Evolutionary conservation across 2,329 filamentous ascomycete genomes (phyloP), one percentile per base, ranked within the genome.

Genomic region (Colletotrichum neosansevieriae): DNA sequence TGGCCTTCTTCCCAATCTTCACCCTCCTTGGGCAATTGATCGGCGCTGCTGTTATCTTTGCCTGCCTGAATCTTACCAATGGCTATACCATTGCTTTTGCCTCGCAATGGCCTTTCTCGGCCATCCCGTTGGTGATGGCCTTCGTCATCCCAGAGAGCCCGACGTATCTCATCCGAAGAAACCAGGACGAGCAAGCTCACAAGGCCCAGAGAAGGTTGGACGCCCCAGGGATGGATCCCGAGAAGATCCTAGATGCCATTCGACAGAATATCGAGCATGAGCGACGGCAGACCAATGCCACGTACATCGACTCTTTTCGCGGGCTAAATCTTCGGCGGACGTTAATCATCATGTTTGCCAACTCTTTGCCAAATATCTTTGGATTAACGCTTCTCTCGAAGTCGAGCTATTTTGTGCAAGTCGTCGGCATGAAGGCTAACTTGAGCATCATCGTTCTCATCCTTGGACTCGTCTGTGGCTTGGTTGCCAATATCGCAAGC

Each of bases 111-210:
- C 75, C 79, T 0, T 83, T 81, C 69, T 80, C 81, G 0, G 75
- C 78, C 6, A 68, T 84, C 1, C 80, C 83, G 0, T 74, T 86
- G 13, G 3, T 81, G 17, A 73, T 84, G 15, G 77, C 83, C 0
- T 72, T 83, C 36, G 45, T 83, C 50, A 78, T 87, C 38, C 85
- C 85, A 0, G 85, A 88, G 69, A 84, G 81, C 12, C 86, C 86
- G 0, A 78, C 83, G 0, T 86, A 81, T 67, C 75, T 86, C 2
- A 74, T 88, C 1, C 79, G 83, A 3, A 82, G 79, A 59, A 76
- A 76, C 4, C 74, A 74, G 6, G 73, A 80, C 11, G 75, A 76
- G 1, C 73, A 83, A 53, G 82, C 84, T 1, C 74, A 84, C 67
- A 75, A 77, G 65, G 80, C 84, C 13, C 83, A 87, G 73, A 79